Conservation (phyloP, 78 protist species). For the Reticulomyxa filosa region DNA sequence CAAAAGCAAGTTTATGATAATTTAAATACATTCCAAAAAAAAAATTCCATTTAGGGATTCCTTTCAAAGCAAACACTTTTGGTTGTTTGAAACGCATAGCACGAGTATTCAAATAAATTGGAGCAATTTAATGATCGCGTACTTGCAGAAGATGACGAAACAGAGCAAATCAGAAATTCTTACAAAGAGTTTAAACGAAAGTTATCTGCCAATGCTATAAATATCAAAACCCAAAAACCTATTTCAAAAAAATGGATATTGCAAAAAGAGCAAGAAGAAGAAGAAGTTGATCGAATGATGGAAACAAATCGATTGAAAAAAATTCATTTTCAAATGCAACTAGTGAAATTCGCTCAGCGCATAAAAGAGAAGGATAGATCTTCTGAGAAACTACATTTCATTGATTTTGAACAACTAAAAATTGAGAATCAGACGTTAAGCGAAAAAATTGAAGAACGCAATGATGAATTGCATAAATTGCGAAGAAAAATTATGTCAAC, state of each 20-base stretch:
- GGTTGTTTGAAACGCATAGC: too few relatives aligned
- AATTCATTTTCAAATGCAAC: constrained; percentile 11
- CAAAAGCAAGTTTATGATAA: too few relatives aligned
- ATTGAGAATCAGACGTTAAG: constrained; percentile 58
- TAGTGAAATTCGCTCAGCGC: not conserved
- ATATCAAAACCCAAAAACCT: not conserved
- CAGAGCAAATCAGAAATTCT: too few relatives aligned
- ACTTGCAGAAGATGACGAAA: too few relatives aligned
- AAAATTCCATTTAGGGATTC: too few relatives aligned
- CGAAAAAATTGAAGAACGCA: constrained; percentile 67
- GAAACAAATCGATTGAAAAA: constrained; percentile 16
- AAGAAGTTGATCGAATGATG: constrained; percentile 3
- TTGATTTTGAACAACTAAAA: constrained; percentile 70
- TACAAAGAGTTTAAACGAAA: constrained; percentile 9
- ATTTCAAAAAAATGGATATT: not conserved
- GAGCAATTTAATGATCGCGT: too few relatives aligned
- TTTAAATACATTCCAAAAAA: too few relatives aligned
- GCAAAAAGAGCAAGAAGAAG: constrained; percentile 3
- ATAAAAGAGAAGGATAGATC: constrained; percentile 7
- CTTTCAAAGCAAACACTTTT: too few relatives aligned
- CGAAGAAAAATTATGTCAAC: constrained; percentile 32
- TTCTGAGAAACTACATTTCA: constrained; percentile 31
- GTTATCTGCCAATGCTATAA: not conserved
- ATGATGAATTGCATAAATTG: constrained; percentile 44
- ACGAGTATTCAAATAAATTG: too few relatives aligned